Evolutionary conservation across 495 filamentous ascomycete genomes (phyloP).

Genomic region (Symbiotaphrina buchneri): DNA sequence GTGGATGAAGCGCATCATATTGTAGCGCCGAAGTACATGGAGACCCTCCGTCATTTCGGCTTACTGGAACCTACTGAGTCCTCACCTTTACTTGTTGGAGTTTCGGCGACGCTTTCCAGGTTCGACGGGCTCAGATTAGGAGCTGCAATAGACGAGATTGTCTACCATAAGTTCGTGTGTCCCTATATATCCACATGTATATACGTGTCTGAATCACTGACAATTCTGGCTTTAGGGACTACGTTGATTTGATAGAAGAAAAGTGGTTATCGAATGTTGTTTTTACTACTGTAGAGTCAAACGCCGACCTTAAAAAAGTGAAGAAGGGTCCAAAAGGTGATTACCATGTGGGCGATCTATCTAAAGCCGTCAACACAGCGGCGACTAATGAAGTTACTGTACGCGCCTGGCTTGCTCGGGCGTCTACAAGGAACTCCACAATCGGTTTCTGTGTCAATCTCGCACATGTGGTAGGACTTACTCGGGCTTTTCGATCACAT

Average conservation of each 20-base stretch:
- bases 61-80: slow-evolving; percentile 24
- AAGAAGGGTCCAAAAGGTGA: slow-evolving; percentile 45
- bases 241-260: slow-evolving; percentile 86
- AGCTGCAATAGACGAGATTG: slow-evolving; percentile 80
- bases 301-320: slow-evolving; percentile 51
- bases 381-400: slow-evolving; percentile 63
- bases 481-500: slow-evolving; percentile 45
- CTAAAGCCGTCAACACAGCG: slow-evolving; percentile 55
- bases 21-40: slow-evolving; percentile 58
- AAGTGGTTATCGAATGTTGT: slow-evolving; percentile 66
- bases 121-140: slow-evolving; percentile 77
- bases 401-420: slow-evolving; percentile 62
- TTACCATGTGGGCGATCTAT: slow-evolving; percentile 52
- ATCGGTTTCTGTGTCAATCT: slow-evolving; percentile 86
- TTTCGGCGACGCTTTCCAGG: slow-evolving; percentile 81
- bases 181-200: background rate
- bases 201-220: background rate
- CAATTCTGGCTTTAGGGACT: slow-evolving; percentile 29
- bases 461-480: slow-evolving; percentile 51
- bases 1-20: slow-evolving; percentile 99
- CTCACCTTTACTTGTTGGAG: slow-evolving; percentile 61
- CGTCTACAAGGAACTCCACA: slow-evolving; percentile 52
- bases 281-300: slow-evolving; percentile 80
- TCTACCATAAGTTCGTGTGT: slow-evolving; percentile 54
- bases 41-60: slow-evolving; percentile 49